Base-by-base conservation (phyloP, 164 flowering plant genomes). In the Chimonanthus praecox region DNA sequence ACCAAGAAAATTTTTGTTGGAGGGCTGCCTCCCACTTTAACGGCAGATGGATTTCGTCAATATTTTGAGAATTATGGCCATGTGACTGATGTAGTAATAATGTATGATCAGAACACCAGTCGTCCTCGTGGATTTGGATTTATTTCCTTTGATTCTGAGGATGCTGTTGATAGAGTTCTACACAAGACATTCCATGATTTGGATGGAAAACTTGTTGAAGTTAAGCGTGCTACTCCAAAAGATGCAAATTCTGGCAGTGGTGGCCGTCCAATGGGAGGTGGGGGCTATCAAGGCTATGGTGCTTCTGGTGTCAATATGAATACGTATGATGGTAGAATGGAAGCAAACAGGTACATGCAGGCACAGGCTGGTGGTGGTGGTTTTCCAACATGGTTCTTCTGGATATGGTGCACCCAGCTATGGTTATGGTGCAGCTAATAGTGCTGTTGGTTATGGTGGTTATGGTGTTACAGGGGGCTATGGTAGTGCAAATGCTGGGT, bases 1-100 rank as follows among this genome's bases (percentile, higher is more conserved):
- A 92, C 97, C 66, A 92, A 89, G 82, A 92, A 92, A 77, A 92
- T 92, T 54, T 92, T 92, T 84, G 97, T 92, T 50, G 97, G 97
- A 69, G 97, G 97, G 1, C 83, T 92, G 75, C 94, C 97, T 71
- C 83, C 94, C 33, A 87, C 87, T 6, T 73, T 92, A 66, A 76
- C 89, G 11, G 94, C 90, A 75, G 97, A 92, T 47, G 88, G 83
- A 43, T 92, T 92, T 74, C 88, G 89, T 18, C 86, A 87, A 77
- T 88, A 92, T 80, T 92, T 92, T 84, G 97, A 92, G 76, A 62
- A 77, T 9, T 92, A 83, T 78, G 97, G 97, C 67, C 72, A 76
- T 78, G 93, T 92, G 44, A 89, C 92, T 72, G 97, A 92, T 86
- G 97, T 90, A 65, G 94, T 92, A 64, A 85, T 92, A 48, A 92